Evolutionary conservation across 352 stramenopile genomes (phyloP), one percentile per base, ranked within the genome.

Genomic region (Phytophthora ohioensis): DNA sequence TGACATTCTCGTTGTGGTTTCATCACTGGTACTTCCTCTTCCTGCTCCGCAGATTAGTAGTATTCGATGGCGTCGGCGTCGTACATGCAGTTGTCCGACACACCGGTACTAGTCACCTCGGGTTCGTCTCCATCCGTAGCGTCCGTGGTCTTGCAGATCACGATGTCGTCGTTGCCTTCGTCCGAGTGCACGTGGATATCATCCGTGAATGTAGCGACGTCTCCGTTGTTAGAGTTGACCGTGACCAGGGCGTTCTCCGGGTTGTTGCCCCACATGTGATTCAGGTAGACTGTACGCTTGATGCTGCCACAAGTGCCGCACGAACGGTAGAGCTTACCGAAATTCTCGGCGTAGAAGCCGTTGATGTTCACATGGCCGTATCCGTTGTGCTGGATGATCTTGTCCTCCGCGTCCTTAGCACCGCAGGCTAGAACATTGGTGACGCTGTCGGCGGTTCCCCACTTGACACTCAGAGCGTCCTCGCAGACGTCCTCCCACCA

Each of bases 311-410:
- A 79, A 1, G 71, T 79, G 71, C 71, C 71, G 35, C 71, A 79
- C 48, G 71, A 79, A 21, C 71, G 67, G 71, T 76, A 79, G 35
- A 79, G 71, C 36, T 79, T 79, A 47, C 75, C 75, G 43, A 82
- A 82, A 57, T 82, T 70, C 47, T 82, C 52, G 10, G 64, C 71
- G 63, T 80, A 82, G 71, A 82, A 82, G 30, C 71, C 69, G 43
- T 82, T 71, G 69, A 82, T 80, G 49, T 72, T 80, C 48, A 82
- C 75, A 42, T 67, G 72, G 11, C 75, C 75, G 53, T 77, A 73
- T 52, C 75, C 75, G 13, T 82, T 82, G 63, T 80, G 72, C 56
- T 82, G 75, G 51, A 82, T 75, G 67, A 76, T 64, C 66, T 88
- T 88, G 78, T 88, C 64, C 38, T 80, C 67, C 38, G 71, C 71